Conservation (phyloP, 306 rosid genomes). For the Trifolium dubium region DNA sequence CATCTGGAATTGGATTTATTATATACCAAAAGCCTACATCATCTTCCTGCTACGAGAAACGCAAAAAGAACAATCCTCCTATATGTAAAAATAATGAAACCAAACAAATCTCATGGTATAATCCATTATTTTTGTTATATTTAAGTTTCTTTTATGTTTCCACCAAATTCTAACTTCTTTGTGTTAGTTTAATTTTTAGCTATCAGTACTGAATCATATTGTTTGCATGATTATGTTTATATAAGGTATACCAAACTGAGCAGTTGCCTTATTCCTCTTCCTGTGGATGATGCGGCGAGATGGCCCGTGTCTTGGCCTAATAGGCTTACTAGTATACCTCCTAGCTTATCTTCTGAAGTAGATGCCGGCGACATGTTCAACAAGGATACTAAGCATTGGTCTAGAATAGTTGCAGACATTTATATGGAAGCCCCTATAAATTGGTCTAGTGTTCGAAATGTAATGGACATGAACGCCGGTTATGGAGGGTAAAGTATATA, state of each 20-base stretch:
- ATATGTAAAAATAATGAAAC: conserved; percentile 63
- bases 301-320: conserved; percentile 96
- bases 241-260: conserved; percentile 71
- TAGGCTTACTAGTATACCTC: conserved; percentile 78
- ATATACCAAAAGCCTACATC: conserved; percentile 90
- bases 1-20: conserved; percentile 86
- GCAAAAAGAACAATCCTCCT: conserved; percentile 61
- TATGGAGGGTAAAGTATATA: conserved; percentile 78
- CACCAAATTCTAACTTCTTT: conserved; percentile 24
- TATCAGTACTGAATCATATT: conserved; percentile 30
- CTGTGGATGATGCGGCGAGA: conserved; percentile 54
- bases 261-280: conserved; percentile 70
- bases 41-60: conserved; percentile 65
- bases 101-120: conserved; percentile 80
- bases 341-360: conserved; percentile 59
- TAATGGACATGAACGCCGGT: conserved; percentile 97
- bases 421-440: conserved; percentile 61
- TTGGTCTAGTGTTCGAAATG: conserved; percentile 85
- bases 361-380: conserved; percentile 53
- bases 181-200: neutral
- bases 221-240: conserved; percentile 36
- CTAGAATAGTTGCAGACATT: conserved; percentile 63
- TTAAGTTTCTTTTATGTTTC: conserved; percentile 1
- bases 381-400: conserved; percentile 73
- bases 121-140: conserved; percentile 4